Evolutionary conservation across 2,329 filamentous ascomycete species (phyloP).

Genomic region (Paracamarosporium sp.): DNA sequence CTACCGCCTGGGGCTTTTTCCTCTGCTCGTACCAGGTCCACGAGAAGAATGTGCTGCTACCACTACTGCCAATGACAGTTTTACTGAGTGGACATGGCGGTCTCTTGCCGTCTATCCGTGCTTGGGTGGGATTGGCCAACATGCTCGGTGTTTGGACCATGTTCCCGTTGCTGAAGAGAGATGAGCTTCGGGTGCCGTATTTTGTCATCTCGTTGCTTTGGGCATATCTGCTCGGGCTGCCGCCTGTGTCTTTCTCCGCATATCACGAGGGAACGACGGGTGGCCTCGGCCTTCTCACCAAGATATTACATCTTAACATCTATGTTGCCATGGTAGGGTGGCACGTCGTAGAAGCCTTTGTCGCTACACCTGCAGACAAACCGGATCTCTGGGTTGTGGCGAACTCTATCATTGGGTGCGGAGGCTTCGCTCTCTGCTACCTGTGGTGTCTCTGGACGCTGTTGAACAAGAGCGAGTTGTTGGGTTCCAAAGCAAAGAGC

Average conservation of each 20-base stretch:
- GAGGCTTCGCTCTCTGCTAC: constrained; percentile 86
- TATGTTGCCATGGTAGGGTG: constrained; percentile 80
- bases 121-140: constrained; percentile 97
- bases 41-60: constrained; percentile 94
- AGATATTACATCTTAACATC: constrained; percentile 75
- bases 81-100: constrained; percentile 81
- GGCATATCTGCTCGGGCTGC: constrained; percentile 88
- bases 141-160: constrained; percentile 89
- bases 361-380: constrained; percentile 74
- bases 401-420: constrained; percentile 86
- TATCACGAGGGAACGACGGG: constrained; percentile 61
- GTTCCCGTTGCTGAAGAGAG: constrained; percentile 86
- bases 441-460: constrained; percentile 85
- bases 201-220: constrained; percentile 83
- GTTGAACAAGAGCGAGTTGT: constrained; percentile 63
- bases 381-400: constrained; percentile 94
- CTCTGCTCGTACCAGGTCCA: constrained; percentile 98
- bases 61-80: constrained; percentile 90
- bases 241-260: constrained; percentile 74
- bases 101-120: constrained; percentile 74
- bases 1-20: constrained; percentile 95
- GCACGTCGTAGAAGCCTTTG: constrained; percentile 77
- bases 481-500: constrained; percentile 39
- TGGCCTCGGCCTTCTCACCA: constrained; percentile 64
- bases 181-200: constrained; percentile 85